These are phyloP conservation scores for Exophiala sp. DNA, from an alignment of 2,329 filamentous ascomycete species.

Conservation along the genomic window DNA sequence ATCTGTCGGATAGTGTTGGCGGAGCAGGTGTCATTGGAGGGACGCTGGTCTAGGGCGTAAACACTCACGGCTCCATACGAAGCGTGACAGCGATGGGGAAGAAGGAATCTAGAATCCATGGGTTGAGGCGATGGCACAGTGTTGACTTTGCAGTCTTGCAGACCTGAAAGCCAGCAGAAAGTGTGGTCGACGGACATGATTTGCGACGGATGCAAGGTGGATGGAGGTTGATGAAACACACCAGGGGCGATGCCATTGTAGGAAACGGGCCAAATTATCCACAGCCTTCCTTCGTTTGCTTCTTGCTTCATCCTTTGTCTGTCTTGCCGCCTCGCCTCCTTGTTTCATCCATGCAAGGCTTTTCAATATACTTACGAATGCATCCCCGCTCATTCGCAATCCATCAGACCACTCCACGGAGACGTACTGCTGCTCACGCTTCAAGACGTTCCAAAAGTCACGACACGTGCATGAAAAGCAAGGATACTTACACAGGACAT, in stretches of 20 bases:
- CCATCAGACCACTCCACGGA: no score
- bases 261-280: conserved; percentile 4
- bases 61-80: conserved; percentile 11
- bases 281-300: neutral
- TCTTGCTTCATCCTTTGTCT: conserved; percentile 1
- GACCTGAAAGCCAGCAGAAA: conserved; percentile 2
- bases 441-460: no score
- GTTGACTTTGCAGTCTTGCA: neutral
- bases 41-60: neutral
- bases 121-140: neutral
- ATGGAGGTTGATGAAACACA: conserved; percentile 18
- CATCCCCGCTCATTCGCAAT: no score
- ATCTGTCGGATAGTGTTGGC: neutral
- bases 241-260: conserved; percentile 8
- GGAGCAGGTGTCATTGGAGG: neutral
- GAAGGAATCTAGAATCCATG: conserved; percentile 14
- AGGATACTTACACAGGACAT: neutral
- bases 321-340: conserved; percentile 19
- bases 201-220: conserved; percentile 12
- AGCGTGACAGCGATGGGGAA: neutral
- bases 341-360: conserved; percentile 24
- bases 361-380: neutral
- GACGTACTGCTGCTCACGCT: no score
- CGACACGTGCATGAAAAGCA: conserved; percentile 4
- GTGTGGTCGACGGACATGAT: conserved; percentile 12